Conservation (phyloP, 352 stramenopile species). For the Plasmopara muralis region DNA sequence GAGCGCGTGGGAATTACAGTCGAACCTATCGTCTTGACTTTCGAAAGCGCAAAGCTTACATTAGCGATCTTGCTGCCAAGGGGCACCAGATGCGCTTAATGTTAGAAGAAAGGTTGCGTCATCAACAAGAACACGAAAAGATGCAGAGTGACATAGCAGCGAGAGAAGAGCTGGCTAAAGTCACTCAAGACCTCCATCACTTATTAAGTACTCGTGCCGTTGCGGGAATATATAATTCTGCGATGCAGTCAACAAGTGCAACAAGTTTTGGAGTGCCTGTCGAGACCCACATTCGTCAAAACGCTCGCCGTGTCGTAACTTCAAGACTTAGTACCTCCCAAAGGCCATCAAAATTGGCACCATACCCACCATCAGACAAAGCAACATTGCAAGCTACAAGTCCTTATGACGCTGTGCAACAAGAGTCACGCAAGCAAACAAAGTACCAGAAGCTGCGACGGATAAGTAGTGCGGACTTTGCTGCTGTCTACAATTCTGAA, state of each 20-base stretch:
- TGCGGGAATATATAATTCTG: constrained; percentile 58
- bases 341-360: constrained; percentile 34
- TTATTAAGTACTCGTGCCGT: constrained; percentile 48
- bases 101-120: constrained; percentile 33
- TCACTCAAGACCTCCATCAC: constrained; percentile 60
- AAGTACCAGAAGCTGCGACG: constrained; percentile 56
- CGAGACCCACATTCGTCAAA: constrained; percentile 56
- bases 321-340: constrained; percentile 24
- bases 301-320: constrained; percentile 34
- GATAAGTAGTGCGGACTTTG: constrained; percentile 40
- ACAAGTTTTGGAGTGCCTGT: constrained; percentile 56
- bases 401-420: constrained; percentile 35
- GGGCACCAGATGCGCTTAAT: constrained; percentile 41
- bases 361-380: constrained; percentile 53
- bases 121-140: constrained; percentile 42
- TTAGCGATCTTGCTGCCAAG: constrained; percentile 41
- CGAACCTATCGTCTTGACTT: constrained; percentile 47
- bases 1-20: constrained; percentile 39
- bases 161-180: constrained; percentile 37
- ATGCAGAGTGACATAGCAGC: constrained; percentile 27
- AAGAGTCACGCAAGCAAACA: constrained; percentile 44
- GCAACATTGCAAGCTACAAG: constrained; percentile 37
- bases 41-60: constrained; percentile 49
- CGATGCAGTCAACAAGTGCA: constrained; percentile 19
- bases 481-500: constrained; percentile 40